These are phyloP conservation scores for Aspergillus piperis DNA, from an alignment of 2,329 filamentous ascomycete genomes.

Conservation along the genomic window DNA sequence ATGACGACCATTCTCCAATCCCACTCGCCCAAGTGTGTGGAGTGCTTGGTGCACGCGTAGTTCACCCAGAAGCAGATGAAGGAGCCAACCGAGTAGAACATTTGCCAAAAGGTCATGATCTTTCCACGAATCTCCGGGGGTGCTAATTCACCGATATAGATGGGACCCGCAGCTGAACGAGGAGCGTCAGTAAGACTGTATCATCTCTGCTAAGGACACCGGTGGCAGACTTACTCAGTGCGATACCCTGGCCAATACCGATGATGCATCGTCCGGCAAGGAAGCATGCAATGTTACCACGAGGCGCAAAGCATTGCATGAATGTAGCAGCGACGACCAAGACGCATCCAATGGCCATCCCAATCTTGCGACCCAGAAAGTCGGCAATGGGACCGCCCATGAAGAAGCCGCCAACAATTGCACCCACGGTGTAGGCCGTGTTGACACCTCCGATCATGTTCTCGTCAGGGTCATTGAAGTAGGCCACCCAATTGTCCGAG, in stretches of 20 bases:
- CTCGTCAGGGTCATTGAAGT: constrained; percentile 54
- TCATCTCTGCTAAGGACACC: not conserved
- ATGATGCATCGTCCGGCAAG: constrained; percentile 69
- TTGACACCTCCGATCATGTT: constrained; percentile 61
- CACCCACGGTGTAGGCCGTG: constrained; percentile 70
- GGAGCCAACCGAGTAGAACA: constrained; percentile 66
- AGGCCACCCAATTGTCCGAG: constrained; percentile 66
- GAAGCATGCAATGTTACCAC: constrained; percentile 64
- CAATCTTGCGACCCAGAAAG: constrained; percentile 61
- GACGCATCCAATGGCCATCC: constrained; percentile 66
- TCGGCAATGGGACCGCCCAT: constrained; percentile 66
- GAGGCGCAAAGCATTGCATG: constrained; percentile 66
- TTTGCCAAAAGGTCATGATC: constrained; percentile 71
- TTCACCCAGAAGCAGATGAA: constrained; percentile 69
- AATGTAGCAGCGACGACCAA: constrained; percentile 69
- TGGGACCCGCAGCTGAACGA: constrained; percentile 61
- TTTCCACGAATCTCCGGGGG: constrained; percentile 65
- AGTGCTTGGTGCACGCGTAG: constrained; percentile 62
- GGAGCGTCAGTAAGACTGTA: constrained; percentile 3
- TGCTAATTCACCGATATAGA: constrained; percentile 70
- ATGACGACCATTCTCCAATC: constrained; percentile 73
- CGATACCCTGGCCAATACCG: constrained; percentile 69
- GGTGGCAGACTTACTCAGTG: constrained; percentile 53
- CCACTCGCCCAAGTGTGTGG: constrained; percentile 63
- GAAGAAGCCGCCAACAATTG: constrained; percentile 70